Base-by-base conservation (phyloP, 106 monocot species). In the Allium sativum region DNA sequence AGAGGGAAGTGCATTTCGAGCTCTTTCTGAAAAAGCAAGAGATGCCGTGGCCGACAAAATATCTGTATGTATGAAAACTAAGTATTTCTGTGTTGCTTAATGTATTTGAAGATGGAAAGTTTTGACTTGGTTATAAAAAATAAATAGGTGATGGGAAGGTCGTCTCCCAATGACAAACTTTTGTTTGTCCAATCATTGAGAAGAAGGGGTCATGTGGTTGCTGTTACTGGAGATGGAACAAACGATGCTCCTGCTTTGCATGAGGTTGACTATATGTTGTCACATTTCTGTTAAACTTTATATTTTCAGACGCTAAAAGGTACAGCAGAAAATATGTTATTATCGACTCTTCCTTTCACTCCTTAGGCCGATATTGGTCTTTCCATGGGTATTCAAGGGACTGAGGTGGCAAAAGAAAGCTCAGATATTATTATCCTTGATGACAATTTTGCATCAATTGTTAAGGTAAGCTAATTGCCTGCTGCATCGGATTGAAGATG, bases 241-340 rank as follows among this genome's bases (percentile, higher is more conserved):
- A 94, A 94, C 78, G 93, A 94, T 79, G 89, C 93, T 46, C 93
- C 93, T 61, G 93, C 93, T 52, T 66, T 94, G 12, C 83, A 89
- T 69, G 93, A 94, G 80, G 93, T 94, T 21, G 57, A 21, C 6
- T 74, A 9, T 55, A 55, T 18, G 2, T 11, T 12, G 18, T 18
- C 13, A 55, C 50, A 50, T 31, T 31, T 31, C 31, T 31, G n/a
- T 31, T 31, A 2, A 31, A 31, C 31, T 31, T 31, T 31, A 31
- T 31, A 31, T 31, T 31, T 31, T 31, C 4, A 31, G 31, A 31
- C 5, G 5, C 31, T 31, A 31, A 31, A 31, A 31, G 5, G 31
- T 31, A 31, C 31, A 2, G 31, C 31, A 31, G 2, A 31, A 31
- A 31, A 31, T 31, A 31, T 31, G 31, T 31, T 31, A 31, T 31